Percentiles rank a stretch among this genome's conserved stretches.
Conservation (phyloP, 495 filamentous ascomycete genomes). For the Usnea hakonensis region DNA sequence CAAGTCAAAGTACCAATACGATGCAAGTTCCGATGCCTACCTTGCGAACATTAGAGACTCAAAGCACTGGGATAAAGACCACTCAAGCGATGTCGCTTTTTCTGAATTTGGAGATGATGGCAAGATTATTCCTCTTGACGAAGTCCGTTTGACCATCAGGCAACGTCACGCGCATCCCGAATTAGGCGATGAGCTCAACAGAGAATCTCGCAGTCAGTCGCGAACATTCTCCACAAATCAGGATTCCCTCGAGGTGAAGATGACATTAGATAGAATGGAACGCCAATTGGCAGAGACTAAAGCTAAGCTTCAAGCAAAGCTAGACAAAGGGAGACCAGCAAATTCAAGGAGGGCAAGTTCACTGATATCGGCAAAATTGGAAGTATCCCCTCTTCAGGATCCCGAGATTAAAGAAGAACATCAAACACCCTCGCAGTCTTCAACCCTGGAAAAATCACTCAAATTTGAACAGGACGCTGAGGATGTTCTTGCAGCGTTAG, state of each 20-base stretch:
- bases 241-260: conserved; percentile 12
- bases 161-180: conserved; percentile 10
- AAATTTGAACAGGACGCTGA: conserved; percentile 11
- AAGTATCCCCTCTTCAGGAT: neutral
- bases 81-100: conserved; percentile 16
- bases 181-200: neutral
- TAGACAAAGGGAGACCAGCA: neutral
- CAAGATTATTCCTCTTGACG: conserved; percentile 9
- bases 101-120: neutral
- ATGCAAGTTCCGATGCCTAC: neutral
- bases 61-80: conserved; percentile 14
- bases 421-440: conserved; percentile 2
- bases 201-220: conserved; percentile 18
- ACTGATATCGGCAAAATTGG: neutral
- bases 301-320: conserved; percentile 13
- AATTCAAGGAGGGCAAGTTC: neutral
- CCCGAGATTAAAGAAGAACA: conserved; percentile 10
- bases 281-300: conserved; percentile 18
- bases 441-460: neutral
- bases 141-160: conserved; percentile 5
- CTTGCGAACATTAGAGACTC: neutral
- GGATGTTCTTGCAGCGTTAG: conserved; percentile 19
- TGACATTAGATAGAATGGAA: conserved; percentile 16
- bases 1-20: conserved; percentile 10
- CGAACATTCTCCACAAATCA: conserved; percentile 12